Evolutionary conservation across 2,329 filamentous ascomycete species (phyloP), one percentile per base, ranked within the genome.

Genomic region (Fulvia fulva): DNA sequence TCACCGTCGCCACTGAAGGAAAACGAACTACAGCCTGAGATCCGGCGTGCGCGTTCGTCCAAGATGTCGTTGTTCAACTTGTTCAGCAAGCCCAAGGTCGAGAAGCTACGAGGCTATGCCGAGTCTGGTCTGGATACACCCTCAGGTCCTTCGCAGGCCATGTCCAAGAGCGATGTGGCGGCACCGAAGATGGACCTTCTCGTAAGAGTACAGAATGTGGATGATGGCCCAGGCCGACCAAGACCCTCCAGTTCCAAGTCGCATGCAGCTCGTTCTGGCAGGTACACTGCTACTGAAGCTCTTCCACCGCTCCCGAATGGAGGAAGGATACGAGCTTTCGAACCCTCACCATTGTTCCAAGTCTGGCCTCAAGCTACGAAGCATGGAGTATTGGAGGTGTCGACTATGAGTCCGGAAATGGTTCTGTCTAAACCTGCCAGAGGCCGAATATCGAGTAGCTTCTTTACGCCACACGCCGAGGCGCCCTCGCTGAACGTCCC

Each of bases 331-430:
- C 57, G 56, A 43, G 26, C 66, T 51, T 79, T 76, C 72, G 72
- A 76, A 5, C 74, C 77, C 7, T 89, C 90, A 6, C 89, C 91
- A 1, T 77, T 97, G 12, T 95, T 92, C 72, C 89, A 96, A 71
- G 91, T 90, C 12, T 96, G 91, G 70, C 88, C 90, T 0, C 91
- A 96, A 73, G 86, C 90, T 2, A 82, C 90, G 64, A 91, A 89
- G 68, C 84, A 94, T 71, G 86, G 84, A 11, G 85, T 82, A 16
- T 78, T 96, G 2, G 82, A 86, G 25, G 82, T 88, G 16, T 87
- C 87, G 37, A 83, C 81, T 1, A 75, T 88, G 11, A 84, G 88
- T 1, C 82, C 87, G 1, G 91, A 95, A 60, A 75, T 82, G 19
- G 57, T 62, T 3, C 23, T 59, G 44, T 60, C 64, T 21, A 68